These are phyloP conservation scores for Pythium sukuiense DNA, from an alignment of 352 stramenopile genomes.

Conservation along the genomic window DNA sequence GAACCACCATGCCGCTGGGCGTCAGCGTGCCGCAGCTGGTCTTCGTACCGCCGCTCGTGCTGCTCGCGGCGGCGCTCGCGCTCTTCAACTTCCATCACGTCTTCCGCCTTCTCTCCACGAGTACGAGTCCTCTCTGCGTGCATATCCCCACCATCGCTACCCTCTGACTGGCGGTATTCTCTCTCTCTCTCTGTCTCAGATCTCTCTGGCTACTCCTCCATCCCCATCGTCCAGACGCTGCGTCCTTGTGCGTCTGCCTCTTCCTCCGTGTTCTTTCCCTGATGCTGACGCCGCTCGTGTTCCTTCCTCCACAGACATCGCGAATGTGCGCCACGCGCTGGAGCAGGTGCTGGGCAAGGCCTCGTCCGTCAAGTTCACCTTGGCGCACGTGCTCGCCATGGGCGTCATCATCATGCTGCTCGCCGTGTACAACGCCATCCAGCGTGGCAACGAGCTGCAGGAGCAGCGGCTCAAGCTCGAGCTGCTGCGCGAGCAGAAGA, in stretches of 20 bases:
- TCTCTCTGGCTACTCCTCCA: constrained; percentile 68
- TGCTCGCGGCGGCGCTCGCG: constrained; percentile 60
- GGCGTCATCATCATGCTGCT: constrained; percentile 73
- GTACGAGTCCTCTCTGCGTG: constrained; percentile 28
- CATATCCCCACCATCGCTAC: no score
- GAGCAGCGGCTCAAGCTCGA: constrained; percentile 61
- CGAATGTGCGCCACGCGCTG: constrained; percentile 67
- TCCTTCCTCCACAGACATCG: constrained; percentile 40
- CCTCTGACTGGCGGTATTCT: no score
- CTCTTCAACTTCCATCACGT: constrained; percentile 84
- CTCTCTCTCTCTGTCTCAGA: constrained; percentile 27
- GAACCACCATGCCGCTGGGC: constrained; percentile 28
- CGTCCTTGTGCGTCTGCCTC: constrained; percentile 43
- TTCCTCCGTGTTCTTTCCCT: not conserved
- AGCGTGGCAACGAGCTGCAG: constrained; percentile 72
- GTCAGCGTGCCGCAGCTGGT: constrained; percentile 56
- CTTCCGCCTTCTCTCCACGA: constrained; percentile 61
- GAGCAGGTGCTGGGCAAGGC: constrained; percentile 77
- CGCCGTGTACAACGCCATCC: constrained; percentile 74
- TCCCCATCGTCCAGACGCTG: constrained; percentile 56
- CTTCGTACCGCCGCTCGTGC: constrained; percentile 69
- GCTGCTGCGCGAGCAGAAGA: constrained; percentile 38
- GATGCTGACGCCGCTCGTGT: constrained; percentile 11
- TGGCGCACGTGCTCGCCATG: constrained; percentile 83
- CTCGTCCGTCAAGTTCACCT: constrained; percentile 75